A percentile compares a stretch with the other conserved stretches of the same genome.
These are phyloP conservation scores for Boechera retrofracta DNA, from an alignment of 345 rosid genomes.

Conservation along the genomic window DNA sequence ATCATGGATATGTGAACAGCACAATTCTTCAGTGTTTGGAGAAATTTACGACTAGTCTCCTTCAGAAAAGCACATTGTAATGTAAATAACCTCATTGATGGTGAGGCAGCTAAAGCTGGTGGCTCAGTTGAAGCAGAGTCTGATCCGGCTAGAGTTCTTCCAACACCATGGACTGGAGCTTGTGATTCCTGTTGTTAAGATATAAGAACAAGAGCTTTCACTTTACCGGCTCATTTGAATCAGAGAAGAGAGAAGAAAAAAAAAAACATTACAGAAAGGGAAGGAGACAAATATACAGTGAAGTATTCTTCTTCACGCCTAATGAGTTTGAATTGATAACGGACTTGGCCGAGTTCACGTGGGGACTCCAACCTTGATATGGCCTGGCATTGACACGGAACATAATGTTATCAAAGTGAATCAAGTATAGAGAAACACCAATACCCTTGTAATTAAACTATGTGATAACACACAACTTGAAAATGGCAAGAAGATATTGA, in stretches of 20 bases:
- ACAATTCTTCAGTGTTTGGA: not conserved
- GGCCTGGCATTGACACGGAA: constrained; percentile 10
- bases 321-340: constrained; percentile 57
- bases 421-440: not conserved
- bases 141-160: constrained; percentile 58
- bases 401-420: constrained; percentile 7
- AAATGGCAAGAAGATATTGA: not conserved
- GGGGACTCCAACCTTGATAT: constrained; percentile 62
- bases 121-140: constrained; percentile 44
- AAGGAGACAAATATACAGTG: constrained; percentile 41
- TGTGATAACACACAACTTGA: not conserved
- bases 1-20: not conserved
- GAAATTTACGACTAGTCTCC: not conserved
- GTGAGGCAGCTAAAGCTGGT: constrained; percentile 47
- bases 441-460: not conserved
- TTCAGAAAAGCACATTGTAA: not conserved
- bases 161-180: constrained; percentile 56
- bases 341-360: constrained; percentile 54
- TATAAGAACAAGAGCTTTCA: not conserved
- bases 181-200: constrained; percentile 52
- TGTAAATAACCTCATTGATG: constrained; percentile 39
- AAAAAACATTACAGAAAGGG: not conserved
- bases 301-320: constrained; percentile 63
- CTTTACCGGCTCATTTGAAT: not conserved
- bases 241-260: not conserved